Percentiles rank a stretch among this genome's conserved stretches.
These are phyloP conservation scores for Clonostachys rosea DNA, from an alignment of 2,329 filamentous ascomycete genomes.

Conservation along the genomic window DNA sequence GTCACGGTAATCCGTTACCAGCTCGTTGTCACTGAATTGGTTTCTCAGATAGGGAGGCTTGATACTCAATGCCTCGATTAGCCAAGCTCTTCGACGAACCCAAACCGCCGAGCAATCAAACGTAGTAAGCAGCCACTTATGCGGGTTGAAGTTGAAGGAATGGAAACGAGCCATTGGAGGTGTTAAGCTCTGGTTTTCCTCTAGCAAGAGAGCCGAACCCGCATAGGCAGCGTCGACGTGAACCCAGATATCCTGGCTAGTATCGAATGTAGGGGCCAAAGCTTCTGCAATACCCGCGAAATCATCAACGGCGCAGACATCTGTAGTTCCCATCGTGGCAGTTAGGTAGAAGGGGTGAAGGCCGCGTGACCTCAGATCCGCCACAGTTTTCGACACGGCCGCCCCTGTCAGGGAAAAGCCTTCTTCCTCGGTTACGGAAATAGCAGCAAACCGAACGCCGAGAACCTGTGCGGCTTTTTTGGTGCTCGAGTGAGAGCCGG, in stretches of 20 bases:
- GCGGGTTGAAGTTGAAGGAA: conserved; percentile 92
- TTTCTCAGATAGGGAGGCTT: conserved; percentile 80
- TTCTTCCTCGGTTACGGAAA: conserved; percentile 57
- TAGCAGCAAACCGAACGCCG: conserved; percentile 73
- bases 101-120: conserved; percentile 83
- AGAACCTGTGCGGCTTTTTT: conserved; percentile 85
- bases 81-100: conserved; percentile 67
- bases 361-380: conserved; percentile 61
- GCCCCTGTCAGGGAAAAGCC: conserved; percentile 67
- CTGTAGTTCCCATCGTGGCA: conserved; percentile 79
- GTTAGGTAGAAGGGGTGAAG: conserved; percentile 86
- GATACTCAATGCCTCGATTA: conserved; percentile 77
- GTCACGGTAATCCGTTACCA: conserved; percentile 93
- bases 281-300: conserved; percentile 61
- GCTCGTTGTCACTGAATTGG: conserved; percentile 70
- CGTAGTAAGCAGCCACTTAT: conserved; percentile 95
- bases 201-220: conserved; percentile 75
- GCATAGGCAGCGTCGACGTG: conserved; percentile 94
- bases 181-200: conserved; percentile 71
- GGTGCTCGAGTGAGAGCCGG: conserved; percentile 76
- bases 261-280: background rate
- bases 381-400: conserved; percentile 56
- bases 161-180: conserved; percentile 64
- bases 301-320: conserved; percentile 83
- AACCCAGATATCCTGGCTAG: conserved; percentile 61